Conservation (phyloP, 2,329 filamentous ascomycete species). For the Lachnellula suecica region DNA sequence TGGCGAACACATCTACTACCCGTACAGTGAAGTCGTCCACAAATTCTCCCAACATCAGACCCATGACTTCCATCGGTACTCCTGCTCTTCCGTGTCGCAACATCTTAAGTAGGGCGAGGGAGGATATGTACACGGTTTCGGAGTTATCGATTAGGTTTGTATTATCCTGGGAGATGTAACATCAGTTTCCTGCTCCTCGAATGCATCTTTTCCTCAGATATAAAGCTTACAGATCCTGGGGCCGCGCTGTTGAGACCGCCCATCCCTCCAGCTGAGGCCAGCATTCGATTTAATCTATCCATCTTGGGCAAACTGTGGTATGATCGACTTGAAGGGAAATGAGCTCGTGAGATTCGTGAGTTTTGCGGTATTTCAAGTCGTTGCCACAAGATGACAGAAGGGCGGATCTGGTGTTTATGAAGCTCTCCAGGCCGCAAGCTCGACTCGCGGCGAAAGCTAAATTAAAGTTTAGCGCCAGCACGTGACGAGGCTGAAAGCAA, state of each 20-base stretch:
- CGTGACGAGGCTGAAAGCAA: not conserved
- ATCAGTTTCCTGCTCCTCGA: slow-evolving; percentile 13
- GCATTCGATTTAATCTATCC: slow-evolving; percentile 90
- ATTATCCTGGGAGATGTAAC: slow-evolving; percentile 64
- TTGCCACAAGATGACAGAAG: slow-evolving; percentile 15
- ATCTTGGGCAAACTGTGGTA: slow-evolving; percentile 45
- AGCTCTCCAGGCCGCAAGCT: slow-evolving; percentile 3
- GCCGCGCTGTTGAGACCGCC: slow-evolving; percentile 53
- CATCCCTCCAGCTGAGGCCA: slow-evolving; percentile 73
- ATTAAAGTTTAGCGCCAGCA: not conserved
- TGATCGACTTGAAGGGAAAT: not conserved
- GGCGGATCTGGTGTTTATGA: not conserved
- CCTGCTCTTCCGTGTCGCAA: slow-evolving; percentile 93
- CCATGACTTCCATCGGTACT: slow-evolving; percentile 99
- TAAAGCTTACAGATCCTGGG: slow-evolving; percentile 57
- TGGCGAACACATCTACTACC: slow-evolving; percentile 97
- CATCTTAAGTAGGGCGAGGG: slow-evolving; percentile 96
- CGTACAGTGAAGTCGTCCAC: slow-evolving; percentile 98
- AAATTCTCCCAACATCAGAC: slow-evolving; percentile 97
- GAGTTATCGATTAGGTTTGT: slow-evolving; percentile 95
- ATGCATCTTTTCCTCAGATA: not conserved
- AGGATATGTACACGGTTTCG: slow-evolving; percentile 99
- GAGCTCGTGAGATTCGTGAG: not conserved
- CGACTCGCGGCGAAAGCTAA: not conserved
- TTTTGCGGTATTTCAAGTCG: slow-evolving; percentile 7